Evolutionary conservation across 805 yeast genomes (phyloP).

Genomic region (Candida coleopterorum): DNA sequence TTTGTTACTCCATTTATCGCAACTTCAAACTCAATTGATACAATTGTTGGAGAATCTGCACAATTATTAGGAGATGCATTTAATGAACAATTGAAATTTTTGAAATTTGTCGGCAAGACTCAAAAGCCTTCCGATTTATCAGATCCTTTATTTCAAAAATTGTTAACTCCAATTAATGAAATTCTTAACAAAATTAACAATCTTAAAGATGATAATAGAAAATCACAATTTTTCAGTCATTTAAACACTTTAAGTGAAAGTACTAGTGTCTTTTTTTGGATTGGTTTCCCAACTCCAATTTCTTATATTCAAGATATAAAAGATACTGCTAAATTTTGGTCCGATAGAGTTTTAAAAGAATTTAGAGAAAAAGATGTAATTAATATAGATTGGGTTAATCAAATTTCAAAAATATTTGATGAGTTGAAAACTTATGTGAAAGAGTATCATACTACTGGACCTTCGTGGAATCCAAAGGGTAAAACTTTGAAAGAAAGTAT

Average conservation of each 20-base stretch:
- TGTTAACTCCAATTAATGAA: conserved; percentile 66
- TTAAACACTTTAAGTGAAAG: conserved; percentile 87
- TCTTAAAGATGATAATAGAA: conserved; percentile 71
- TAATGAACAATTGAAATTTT: conserved; percentile 51
- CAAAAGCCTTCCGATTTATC: conserved; percentile 61
- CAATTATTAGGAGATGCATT: conserved; percentile 48
- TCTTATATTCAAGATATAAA: conserved; percentile 75
- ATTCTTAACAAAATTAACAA: conserved; percentile 53
- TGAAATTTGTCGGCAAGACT: conserved; percentile 54
- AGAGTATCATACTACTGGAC: conserved; percentile 79
- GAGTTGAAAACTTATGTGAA: conserved; percentile 70
- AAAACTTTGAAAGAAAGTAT: conserved; percentile 50
- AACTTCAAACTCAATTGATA: conserved; percentile 49
- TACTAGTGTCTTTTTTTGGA: conserved; percentile 88
- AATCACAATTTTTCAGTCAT: conserved; percentile 60
- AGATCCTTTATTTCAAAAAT: conserved; percentile 49
- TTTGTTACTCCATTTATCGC: conserved; percentile 57
- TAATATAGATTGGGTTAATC: conserved; percentile 79
- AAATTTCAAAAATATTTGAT: conserved; percentile 59
- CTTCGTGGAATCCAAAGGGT: conserved; percentile 67
- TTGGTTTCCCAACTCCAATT: conserved; percentile 70
- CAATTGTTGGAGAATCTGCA: conserved; percentile 55
- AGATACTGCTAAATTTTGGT: conserved; percentile 92
- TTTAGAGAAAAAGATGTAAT: conserved; percentile 64
- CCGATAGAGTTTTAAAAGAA: conserved; percentile 85